Evolutionary conservation across 495 filamentous ascomycete species (phyloP).

Genomic region (Thermothielavioides terrestris): DNA sequence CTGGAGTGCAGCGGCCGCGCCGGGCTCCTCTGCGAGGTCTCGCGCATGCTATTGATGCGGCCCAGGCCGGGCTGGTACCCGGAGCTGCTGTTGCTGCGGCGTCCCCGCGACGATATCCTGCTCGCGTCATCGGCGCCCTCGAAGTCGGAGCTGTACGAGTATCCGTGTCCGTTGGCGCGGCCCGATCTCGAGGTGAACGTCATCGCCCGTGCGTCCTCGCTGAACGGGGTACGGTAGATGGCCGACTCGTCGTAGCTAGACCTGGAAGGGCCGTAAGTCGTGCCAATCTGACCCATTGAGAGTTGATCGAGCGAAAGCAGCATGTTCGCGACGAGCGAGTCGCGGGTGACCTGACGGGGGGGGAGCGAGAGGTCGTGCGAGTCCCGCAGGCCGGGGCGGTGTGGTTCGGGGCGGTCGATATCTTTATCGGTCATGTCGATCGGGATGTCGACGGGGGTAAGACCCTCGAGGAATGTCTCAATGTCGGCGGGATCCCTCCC

Average conservation of each 20-base stretch:
- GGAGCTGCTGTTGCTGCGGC: slow-evolving; percentile 77
- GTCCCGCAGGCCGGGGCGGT: slow-evolving; percentile 43
- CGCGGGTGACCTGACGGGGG: slow-evolving; percentile 63
- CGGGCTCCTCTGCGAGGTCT: slow-evolving; percentile 34
- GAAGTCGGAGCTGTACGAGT: slow-evolving; percentile 66
- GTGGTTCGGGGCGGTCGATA: slow-evolving; percentile 26
- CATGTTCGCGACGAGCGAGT: slow-evolving; percentile 89
- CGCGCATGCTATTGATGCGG: slow-evolving; percentile 55
- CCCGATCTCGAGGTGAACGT: slow-evolving; percentile 29
- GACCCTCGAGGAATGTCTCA: slow-evolving; percentile 26
- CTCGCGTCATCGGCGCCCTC: slow-evolving; percentile 57
- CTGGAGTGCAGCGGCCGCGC: slow-evolving; percentile 38
- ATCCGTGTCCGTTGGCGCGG: slow-evolving; percentile 54
- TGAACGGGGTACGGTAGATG: slow-evolving; percentile 16
- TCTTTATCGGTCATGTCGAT: slow-evolving; percentile 24
- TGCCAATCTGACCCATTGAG: slow-evolving; percentile 44
- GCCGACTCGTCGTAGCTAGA: slow-evolving; percentile 24
- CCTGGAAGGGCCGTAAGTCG: slow-evolving; percentile 12
- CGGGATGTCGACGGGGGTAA: slow-evolving; percentile 26
- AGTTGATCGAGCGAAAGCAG: slow-evolving; percentile 81
- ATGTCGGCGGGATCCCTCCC: slow-evolving; percentile 23
- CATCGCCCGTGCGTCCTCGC: slow-evolving; percentile 28
- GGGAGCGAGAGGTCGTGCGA: slow-evolving; percentile 83
- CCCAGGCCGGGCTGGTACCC: slow-evolving; percentile 54
- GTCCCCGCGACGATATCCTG: slow-evolving; percentile 55